Base-by-base conservation (phyloP, 106 monocot genomes). In the Acorus gramineus region DNA sequence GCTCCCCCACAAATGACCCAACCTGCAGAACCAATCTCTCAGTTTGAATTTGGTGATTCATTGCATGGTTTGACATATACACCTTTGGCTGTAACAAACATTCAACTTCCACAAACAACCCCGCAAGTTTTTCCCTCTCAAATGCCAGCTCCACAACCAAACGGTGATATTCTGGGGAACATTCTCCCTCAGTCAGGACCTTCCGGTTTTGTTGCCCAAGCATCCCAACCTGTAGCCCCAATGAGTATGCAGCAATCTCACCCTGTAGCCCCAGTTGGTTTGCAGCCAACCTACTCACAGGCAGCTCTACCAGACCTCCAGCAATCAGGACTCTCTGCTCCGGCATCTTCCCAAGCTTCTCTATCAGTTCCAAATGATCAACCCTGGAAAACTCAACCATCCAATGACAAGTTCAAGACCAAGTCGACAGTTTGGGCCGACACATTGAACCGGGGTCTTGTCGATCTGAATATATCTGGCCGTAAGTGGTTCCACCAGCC, bases 381-480 rank as follows among this genome's bases (percentile, higher is more conserved):
- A 51, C 66, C 74, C 65, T 54, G 60, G 45, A 79, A 76, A 57
- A 4, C 76, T 62, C 52, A 77, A 53, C 78, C 77, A 54, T 28
- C 78, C 4, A 82, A 69, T 13, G 85, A 82, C 14, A 88, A 91
- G 67, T 98, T 98, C 63, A 88, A 98, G 74, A 76, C 88, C n/a
- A 98, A 92, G 65, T 98, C 96, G 7, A 74, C 85, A 56, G 88
- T 98, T 71, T 98, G 96, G 96, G 59, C 96, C 49, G 96, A 98
- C 66, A 98, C 96, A 8, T 76, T 98, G 80, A 98, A 65, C 64
- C 82, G 91, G 46, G 96, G 96, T 9, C 72, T 98, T 48, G 87
- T 98, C 28, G 77, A 98, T 83, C 96, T 98, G 48, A 81, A 98
- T 70, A 98, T 98, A 50, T 98, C 96, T 71, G 96, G 96, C 63